These are phyloP conservation scores for Mycena indigotica DNA, from an alignment of 768 basidiomycete genomes.

Conservation along the genomic window DNA sequence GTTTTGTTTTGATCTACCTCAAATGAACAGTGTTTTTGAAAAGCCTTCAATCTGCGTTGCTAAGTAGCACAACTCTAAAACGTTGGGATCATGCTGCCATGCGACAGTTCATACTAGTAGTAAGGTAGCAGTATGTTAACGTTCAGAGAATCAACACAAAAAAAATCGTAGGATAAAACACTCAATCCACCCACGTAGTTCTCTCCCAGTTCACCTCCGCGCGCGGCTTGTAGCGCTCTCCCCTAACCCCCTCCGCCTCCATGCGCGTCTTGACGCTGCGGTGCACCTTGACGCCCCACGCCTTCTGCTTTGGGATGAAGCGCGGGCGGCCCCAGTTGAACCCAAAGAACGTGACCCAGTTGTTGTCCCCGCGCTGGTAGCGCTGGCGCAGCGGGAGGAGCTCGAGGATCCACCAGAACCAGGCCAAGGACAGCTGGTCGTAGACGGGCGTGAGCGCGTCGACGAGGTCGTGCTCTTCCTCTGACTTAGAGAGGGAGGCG, in stretches of 20 bases:
- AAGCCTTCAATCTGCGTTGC: no score
- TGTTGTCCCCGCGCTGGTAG: conserved; percentile 20
- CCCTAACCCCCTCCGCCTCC: conserved; percentile 38
- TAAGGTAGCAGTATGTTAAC: no score
- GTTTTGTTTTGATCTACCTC: no score
- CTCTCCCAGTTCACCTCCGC: conserved; percentile 36
- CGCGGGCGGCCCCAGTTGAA: conserved; percentile 34
- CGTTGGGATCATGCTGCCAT: no score
- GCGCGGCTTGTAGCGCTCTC: conserved; percentile 41
- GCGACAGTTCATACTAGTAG: no score
- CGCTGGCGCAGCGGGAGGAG: conserved; percentile 18
- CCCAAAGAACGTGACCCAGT: conserved; percentile 11
- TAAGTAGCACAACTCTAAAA: no score
- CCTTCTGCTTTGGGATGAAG: conserved; percentile 30
- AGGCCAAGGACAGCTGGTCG: conserved; percentile 49
- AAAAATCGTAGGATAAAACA: no score
- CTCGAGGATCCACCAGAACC: conserved; percentile 47
- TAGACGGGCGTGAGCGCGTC: conserved; percentile 50
- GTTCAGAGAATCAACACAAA: no score
- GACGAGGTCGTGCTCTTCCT: conserved; percentile 52
- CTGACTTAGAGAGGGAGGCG: conserved; percentile 22
- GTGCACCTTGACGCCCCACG: conserved; percentile 32
- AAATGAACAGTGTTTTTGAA: no score
- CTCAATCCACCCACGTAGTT: conserved; percentile 43
- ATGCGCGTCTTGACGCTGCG: conserved; percentile 40